These are phyloP conservation scores for Nicotiana sylvestris DNA, from an alignment of 257 asterid genomes.

Conservation along the genomic window DNA sequence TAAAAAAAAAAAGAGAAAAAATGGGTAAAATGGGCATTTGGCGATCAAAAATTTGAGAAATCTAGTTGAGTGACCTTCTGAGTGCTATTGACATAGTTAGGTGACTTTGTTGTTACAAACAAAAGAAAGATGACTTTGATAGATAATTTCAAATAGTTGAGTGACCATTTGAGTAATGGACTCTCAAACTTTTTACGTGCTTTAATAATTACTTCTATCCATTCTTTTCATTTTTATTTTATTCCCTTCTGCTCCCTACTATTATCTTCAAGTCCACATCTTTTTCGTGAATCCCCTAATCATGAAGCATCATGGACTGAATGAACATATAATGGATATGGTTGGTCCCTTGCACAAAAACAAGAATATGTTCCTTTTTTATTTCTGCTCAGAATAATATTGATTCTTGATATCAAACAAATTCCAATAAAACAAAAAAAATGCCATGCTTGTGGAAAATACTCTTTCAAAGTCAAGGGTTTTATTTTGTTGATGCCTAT, in stretches of 20 bases:
- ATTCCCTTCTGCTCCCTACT: not conserved
- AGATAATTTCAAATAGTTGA: too few species aligned
- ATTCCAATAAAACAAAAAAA: not conserved
- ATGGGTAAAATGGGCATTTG: too few species aligned
- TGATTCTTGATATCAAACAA: slow-evolving; percentile 3
- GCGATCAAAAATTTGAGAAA: too few species aligned
- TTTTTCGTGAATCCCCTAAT: not conserved
- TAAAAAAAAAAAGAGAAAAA: too few species aligned
- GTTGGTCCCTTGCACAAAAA: slow-evolving; percentile 9
- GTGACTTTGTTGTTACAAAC: too few species aligned
- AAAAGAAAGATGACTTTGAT: too few species aligned
- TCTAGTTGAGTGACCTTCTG: too few species aligned
- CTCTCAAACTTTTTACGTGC: not conserved
- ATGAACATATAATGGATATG: not conserved
- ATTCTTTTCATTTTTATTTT: not conserved
- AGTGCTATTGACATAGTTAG: too few species aligned
- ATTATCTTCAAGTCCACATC: not conserved
- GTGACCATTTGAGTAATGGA: too few species aligned
- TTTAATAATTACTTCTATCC: not conserved
- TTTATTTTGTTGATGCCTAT: not conserved
- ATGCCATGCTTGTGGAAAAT: not conserved
- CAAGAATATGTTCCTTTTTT: slow-evolving; percentile 1
- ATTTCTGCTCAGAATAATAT: not conserved
- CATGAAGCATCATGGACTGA: not conserved
- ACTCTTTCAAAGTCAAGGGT: not conserved